Conservation (phyloP, 768 basidiomycete species). For the Lanmaoa pseudosensibilis region DNA sequence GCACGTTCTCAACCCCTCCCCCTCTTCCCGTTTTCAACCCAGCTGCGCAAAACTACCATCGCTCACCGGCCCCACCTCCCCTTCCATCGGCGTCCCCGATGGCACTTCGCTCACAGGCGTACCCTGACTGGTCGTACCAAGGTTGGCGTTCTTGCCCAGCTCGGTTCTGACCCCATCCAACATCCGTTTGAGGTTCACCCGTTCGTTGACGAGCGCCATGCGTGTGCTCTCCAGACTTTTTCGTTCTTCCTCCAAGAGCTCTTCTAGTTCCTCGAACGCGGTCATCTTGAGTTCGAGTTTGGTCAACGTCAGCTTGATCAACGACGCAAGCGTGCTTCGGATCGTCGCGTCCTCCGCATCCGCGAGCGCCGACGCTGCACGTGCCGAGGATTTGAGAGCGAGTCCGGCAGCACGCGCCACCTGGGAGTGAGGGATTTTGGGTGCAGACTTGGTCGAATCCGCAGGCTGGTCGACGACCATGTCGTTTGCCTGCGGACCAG, state of each 20-base stretch:
- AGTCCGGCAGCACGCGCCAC: conserved; percentile 80
- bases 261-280: conserved; percentile 94
- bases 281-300: conserved; percentile 95
- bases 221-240: conserved; percentile 80
- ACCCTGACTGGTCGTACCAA: conserved; percentile 65
- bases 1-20: background rate
- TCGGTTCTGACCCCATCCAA: conserved; percentile 67
- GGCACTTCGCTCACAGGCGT: conserved; percentile 55
- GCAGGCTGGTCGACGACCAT: conserved; percentile 50
- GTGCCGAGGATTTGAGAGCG: conserved; percentile 87
- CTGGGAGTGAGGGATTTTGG: conserved; percentile 65
- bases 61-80: conserved; percentile 52
- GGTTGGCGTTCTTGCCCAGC: conserved; percentile 51
- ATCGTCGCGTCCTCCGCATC: conserved; percentile 82
- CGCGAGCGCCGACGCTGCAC: conserved; percentile 79
- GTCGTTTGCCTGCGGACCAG: conserved; percentile 31
- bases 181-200: conserved; percentile 67
- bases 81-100: conserved; percentile 44
- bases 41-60: conserved; percentile 59
- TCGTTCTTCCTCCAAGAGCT: conserved; percentile 87
- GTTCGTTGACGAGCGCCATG: conserved; percentile 77
- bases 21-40: too few species aligned
- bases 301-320: conserved; percentile 80
- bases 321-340: conserved; percentile 69
- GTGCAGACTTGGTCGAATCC: conserved; percentile 27